Evolutionary conservation across 202 grass and related monocot species (phyloP).

Genomic region (Schoenoplectus tabernaemontani): DNA sequence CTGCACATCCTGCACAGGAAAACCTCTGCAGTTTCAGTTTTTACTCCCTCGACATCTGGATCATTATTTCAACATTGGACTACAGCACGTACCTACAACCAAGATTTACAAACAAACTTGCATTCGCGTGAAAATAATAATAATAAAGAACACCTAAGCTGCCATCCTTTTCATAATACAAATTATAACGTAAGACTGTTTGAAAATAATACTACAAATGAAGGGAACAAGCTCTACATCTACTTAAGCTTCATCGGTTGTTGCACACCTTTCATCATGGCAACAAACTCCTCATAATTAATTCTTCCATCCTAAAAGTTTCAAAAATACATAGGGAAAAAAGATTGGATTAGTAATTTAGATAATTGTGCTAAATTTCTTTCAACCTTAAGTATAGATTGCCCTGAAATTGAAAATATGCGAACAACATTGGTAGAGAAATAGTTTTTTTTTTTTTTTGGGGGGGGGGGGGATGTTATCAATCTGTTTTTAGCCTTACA

Average conservation of each 20-base stretch:
- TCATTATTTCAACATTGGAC: background rate
- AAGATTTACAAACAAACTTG: slow-evolving; percentile 23
- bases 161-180: background rate
- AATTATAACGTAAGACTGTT: slow-evolving; percentile 16
- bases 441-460: too few relatives aligned
- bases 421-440: too few relatives aligned
- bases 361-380: background rate
- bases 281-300: slow-evolving; percentile 87
- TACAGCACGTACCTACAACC: background rate
- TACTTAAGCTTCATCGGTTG: slow-evolving; percentile 74
- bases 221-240: slow-evolving; percentile 2
- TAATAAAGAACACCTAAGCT: background rate
- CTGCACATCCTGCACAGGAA: background rate
- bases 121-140: slow-evolving; percentile 10
- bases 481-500: slow-evolving; percentile 36
- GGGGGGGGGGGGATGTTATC: too few relatives aligned
- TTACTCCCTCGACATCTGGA: background rate
- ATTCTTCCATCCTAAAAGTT: slow-evolving; percentile 82
- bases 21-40: background rate
- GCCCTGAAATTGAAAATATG: too few relatives aligned
- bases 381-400: background rate
- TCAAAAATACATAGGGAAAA: background rate
- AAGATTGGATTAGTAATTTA: slow-evolving; percentile 12
- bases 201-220: background rate
- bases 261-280: slow-evolving; percentile 97